Base-by-base conservation (phyloP, 1,284 basidiomycete species). In the Cutaneotrichosporon cavernicola region DNA sequence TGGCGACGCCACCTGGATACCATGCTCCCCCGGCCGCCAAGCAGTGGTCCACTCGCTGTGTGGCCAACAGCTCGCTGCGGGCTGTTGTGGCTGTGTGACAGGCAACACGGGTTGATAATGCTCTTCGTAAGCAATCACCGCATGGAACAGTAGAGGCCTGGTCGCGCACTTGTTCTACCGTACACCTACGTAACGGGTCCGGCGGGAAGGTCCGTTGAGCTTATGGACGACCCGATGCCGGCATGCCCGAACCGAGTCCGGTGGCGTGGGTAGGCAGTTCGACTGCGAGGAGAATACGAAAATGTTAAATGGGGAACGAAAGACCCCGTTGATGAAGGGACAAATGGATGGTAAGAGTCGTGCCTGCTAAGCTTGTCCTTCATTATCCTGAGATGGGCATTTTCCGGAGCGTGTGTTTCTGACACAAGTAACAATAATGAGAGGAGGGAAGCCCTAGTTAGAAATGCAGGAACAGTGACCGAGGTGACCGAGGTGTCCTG, bases 201-300 rank as follows among this genome's bases (percentile, higher is more conserved):
- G 13, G 51, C 26, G 18, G 51, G 51, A 53, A 18, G 51, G 31
- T 32, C 30, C 49, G 51, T 31, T 13, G 30, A 53, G 51, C 51
- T 53, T 53, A 53, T 53, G 51, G 31, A 53, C 30, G 51, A 30
- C 14, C 31, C 13, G 11, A 56, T 56, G 55, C 55, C 55, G 55
- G 36, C 38, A 56, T 30, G 21, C 13, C 38, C 55, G 55, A 56
- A 56, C 55, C 55, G 55, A 56, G 38, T 56, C 38, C 26, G 55
- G 55, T 36, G 55, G 36, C 22, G 16, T 4, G 4, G 18, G 36
- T 9, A 9, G 38, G 55, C 38, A 16, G 18, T 0, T 1, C 55
- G 2, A 3, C 30, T 8, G 22, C 13, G 51, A n/a, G 31, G 26
- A 32, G 51, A 46, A 46, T 46, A 46, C 43, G 43, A 46, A 46